phyloP scores from a whole-genome alignment of 805 yeast species.

The Candida maris region DNA sequence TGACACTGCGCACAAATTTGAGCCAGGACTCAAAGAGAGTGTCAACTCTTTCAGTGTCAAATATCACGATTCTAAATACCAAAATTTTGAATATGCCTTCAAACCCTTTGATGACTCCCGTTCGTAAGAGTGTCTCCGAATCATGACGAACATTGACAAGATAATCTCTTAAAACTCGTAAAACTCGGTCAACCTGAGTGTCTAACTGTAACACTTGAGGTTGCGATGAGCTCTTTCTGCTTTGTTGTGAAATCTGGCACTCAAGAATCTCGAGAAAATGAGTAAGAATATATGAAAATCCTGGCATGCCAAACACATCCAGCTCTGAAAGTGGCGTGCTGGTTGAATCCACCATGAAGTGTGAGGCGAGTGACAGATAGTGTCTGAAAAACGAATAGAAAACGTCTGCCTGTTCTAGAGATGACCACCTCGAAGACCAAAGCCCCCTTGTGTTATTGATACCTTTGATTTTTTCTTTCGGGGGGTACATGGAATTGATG shows the following conservation, averaged over 20 bases:
- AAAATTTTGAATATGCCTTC: conserved; percentile 25
- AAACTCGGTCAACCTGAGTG: conserved; percentile 28
- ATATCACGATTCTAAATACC: conserved; percentile 20
- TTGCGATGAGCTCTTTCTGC: conserved; percentile 5
- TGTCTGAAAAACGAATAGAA: conserved; percentile 62
- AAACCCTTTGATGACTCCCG: conserved; percentile 20
- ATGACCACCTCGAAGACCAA: conserved; percentile 63
- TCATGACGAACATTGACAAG: conserved; percentile 28
- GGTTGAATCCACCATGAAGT: conserved; percentile 12
- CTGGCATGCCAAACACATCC: conserved; percentile 36
- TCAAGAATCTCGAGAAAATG: conserved; percentile 42
- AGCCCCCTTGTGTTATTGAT: conserved; percentile 55
- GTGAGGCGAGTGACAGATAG: conserved; percentile 37
- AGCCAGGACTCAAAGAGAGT: conserved; percentile 21
- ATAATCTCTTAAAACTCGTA: conserved; percentile 36
- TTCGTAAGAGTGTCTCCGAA: conserved; percentile 24
- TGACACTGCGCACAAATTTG: conserved; percentile 22
- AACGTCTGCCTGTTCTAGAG: conserved; percentile 48
- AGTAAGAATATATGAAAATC: conserved; percentile 40
- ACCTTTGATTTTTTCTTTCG: conserved; percentile 37
- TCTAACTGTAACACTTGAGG: conserved; percentile 12
- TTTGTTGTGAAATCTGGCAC: conserved; percentile 20
- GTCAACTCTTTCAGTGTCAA: conserved; percentile 24
- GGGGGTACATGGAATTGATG: conserved; percentile 38
- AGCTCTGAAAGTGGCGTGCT: conserved; percentile 3